A percentile compares a stretch with the other conserved stretches of the same genome.
Conservation (phyloP, 208 protist species). For the Acanthamoeba quina region DNA sequence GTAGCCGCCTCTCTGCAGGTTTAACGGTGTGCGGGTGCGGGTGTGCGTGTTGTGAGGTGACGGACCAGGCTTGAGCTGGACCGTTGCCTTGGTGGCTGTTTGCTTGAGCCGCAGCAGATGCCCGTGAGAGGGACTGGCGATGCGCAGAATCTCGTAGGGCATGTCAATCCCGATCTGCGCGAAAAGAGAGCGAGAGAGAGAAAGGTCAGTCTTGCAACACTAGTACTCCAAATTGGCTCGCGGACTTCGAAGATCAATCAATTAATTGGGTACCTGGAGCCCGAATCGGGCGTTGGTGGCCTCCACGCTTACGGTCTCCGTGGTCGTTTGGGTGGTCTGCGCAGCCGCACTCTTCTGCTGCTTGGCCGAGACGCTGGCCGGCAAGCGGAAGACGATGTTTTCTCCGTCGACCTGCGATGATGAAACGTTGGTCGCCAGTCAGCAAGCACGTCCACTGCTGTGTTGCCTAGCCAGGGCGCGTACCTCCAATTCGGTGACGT, state of each 20-base stretch:
- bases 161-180: slow-evolving; percentile 74
- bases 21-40: not conserved
- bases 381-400: slow-evolving; percentile 80
- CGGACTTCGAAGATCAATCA: too few relatives aligned
- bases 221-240: too few relatives aligned
- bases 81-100: slow-evolving; percentile 81
- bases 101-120: slow-evolving; percentile 60
- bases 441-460: not conserved
- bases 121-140: slow-evolving; percentile 77
- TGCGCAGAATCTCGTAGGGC: slow-evolving; percentile 79
- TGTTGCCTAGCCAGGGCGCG: not conserved
- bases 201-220: not conserved
- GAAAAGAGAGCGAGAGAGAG: not conserved
- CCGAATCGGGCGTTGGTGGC: not conserved
- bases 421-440: not conserved
- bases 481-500: slow-evolving; percentile 72
- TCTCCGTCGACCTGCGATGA: slow-evolving; percentile 55
- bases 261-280: not conserved
- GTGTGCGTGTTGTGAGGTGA: not conserved
- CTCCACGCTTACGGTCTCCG: not conserved
- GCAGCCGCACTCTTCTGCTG: not conserved
- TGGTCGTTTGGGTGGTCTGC: slow-evolving; percentile 12
- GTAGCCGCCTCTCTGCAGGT: too few relatives aligned
- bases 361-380: slow-evolving; percentile 57
- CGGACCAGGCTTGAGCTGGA: slow-evolving; percentile 58